Base-by-base conservation (phyloP, 768 basidiomycete genomes). In the Auricularia heimuer region DNA sequence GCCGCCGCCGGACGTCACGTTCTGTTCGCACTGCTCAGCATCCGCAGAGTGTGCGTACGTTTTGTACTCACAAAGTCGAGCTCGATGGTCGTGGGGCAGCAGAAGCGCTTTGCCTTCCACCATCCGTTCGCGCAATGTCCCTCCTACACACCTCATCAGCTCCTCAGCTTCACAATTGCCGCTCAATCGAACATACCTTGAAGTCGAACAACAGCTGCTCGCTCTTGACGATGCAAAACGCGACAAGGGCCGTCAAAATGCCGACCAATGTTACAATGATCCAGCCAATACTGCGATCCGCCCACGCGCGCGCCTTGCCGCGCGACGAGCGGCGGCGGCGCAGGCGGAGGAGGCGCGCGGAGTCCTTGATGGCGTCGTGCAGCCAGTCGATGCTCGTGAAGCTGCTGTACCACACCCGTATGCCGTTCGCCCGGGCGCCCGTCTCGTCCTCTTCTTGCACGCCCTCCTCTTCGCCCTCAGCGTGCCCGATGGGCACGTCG, bases 301-400 rank as follows among this genome's bases (percentile, higher is more conserved):
- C 75, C 10, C 78, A 76, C 35, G 89, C 83, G 24, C 81, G 81
- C 36, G 89, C 67, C 44, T 80, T 83, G 1, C 90, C 87, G 21
- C 89, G 83, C 39, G 86, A 18, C 1, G 94, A 91, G 69, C 84
- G 87, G 65, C 85, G 83, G 61, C 78, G 82, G 66, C 92, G 80
- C 18, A 96, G 79, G 62, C 84, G 82, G 39, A 88, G 83, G 68
- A 89, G 88, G 35, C 94, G 89, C 7, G 84, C 83, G 0, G 93
- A 92, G 72, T 96, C 93, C 75, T 97, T 95, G 78, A 98, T 92
- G 47, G 92, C 84, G 77, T 98, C 96, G 70, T 98, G 96, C 63
- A 98, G 79, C 96, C 95, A 98, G 75, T 98, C 94, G 65, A 96
- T 89, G 21, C 90, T 93, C 0, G 91, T 87, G 77, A 87, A 96